Conservation (phyloP, 176 grass and related monocot species). For the Puccinellia tenuiflora region DNA sequence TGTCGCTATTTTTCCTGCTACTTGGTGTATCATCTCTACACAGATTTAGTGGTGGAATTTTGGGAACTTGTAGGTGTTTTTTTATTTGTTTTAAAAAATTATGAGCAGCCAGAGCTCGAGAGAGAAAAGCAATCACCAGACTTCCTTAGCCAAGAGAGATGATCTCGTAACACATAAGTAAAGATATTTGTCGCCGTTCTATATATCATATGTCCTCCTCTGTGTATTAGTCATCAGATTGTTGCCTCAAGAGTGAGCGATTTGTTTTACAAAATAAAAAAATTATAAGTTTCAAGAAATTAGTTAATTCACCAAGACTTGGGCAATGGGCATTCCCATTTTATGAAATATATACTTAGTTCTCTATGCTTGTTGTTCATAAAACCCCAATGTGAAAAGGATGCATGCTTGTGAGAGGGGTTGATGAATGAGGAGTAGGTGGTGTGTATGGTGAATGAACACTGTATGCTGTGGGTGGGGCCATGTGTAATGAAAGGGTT, state of each 20-base stretch:
- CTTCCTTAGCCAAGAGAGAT: too few relatives aligned
- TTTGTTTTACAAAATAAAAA: not conserved
- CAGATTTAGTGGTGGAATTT: too few relatives aligned
- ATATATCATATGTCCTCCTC: too few relatives aligned
- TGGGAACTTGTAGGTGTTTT: too few relatives aligned
- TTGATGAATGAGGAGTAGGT: not conserved
- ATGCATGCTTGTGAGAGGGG: not conserved
- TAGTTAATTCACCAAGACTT: not conserved
- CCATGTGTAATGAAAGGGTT: slow-evolving; percentile 30
- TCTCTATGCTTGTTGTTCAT: not conserved
- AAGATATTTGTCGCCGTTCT: too few relatives aligned
- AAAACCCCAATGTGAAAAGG: not conserved
- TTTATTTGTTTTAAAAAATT: too few relatives aligned
- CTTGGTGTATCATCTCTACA: too few relatives aligned
- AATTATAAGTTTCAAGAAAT: not conserved
- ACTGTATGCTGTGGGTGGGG: not conserved
- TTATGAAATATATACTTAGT: not conserved
- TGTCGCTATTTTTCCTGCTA: too few relatives aligned
- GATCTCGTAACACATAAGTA: too few relatives aligned
- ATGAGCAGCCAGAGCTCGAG: too few relatives aligned
- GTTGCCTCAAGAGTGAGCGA: not conserved
- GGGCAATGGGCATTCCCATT: not conserved
- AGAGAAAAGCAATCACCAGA: too few relatives aligned
- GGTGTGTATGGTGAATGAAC: slow-evolving; percentile 7
- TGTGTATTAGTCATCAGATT: too few relatives aligned